Evolutionary conservation across 1,139 yeast genomes (phyloP).

Genomic region (Protomyces lactucae-debilis): DNA sequence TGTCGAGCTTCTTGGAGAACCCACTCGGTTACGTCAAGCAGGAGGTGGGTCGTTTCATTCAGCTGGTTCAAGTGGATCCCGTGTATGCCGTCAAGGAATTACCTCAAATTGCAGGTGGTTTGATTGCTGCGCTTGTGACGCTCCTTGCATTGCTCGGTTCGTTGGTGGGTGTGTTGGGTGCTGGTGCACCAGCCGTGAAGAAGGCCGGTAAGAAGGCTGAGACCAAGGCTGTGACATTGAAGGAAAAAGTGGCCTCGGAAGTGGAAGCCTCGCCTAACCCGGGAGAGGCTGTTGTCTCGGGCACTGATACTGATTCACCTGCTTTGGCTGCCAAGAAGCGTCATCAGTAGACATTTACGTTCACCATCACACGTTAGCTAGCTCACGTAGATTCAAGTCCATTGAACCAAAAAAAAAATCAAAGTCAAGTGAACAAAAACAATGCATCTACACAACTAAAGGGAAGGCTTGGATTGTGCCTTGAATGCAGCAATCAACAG

Average conservation of each 20-base stretch:
- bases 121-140: conserved; percentile 34
- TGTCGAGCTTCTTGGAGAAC: conserved; percentile 34
- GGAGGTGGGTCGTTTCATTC: conserved; percentile 38
- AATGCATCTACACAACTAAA: neutral
- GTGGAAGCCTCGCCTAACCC: conserved; percentile 28
- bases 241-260: conserved; percentile 30
- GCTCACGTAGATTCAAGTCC: neutral
- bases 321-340: conserved; percentile 23
- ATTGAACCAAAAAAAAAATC: too few relatives aligned
- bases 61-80: conserved; percentile 38
- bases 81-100: conserved; percentile 38
- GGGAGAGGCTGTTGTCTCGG: conserved; percentile 29
- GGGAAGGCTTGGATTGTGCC: conserved; percentile 23
- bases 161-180: conserved; percentile 5
- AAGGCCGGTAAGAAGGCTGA: conserved; percentile 22
- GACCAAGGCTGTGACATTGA: conserved; percentile 12
- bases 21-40: conserved; percentile 40
- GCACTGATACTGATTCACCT: conserved; percentile 26
- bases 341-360: neutral
- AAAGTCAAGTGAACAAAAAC: neutral
- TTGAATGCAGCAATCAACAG: conserved; percentile 21
- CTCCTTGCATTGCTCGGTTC: conserved; percentile 34
- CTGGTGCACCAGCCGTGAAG: conserved; percentile 7
- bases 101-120: conserved; percentile 39
- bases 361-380: neutral